These are phyloP conservation scores for Wallacemonas sp. DNA, from an alignment of 208 protist species.

Conservation along the genomic window DNA sequence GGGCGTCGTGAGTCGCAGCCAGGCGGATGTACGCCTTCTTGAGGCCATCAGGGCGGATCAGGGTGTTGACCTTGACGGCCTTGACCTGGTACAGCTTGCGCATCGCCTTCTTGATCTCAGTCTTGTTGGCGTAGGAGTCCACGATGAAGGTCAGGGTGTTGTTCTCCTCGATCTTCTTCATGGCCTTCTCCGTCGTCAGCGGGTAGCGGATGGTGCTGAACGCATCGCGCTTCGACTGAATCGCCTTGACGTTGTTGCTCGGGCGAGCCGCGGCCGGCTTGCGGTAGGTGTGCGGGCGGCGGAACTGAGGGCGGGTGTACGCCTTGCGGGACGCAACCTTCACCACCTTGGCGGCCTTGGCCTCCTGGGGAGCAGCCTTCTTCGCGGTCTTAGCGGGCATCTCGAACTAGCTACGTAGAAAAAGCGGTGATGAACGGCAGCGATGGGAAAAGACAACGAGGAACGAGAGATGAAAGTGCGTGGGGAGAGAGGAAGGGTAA, in stretches of 20 bases:
- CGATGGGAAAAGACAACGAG: too few relatives aligned
- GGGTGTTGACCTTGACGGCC: slow-evolving; percentile 98
- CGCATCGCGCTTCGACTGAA: slow-evolving; percentile 72
- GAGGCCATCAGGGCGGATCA: slow-evolving; percentile 97
- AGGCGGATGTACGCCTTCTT: slow-evolving; percentile 99
- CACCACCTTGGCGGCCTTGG: slow-evolving; percentile 80
- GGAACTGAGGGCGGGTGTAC: slow-evolving; percentile 95
- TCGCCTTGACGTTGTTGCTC: slow-evolving; percentile 87
- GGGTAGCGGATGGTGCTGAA: slow-evolving; percentile 97
- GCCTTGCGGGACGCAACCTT: slow-evolving; percentile 93
- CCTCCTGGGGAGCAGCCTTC: slow-evolving; percentile 50
- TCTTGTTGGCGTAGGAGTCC: slow-evolving; percentile 97
- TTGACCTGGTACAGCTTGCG: slow-evolving; percentile 98
- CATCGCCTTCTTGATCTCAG: slow-evolving; percentile 98
- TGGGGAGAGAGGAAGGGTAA: not conserved
- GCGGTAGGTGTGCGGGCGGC: slow-evolving; percentile 95
- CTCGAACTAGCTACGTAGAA: slow-evolving; percentile 4
- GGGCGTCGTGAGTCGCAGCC: slow-evolving; percentile 93
- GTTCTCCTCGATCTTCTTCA: slow-evolving; percentile 99
- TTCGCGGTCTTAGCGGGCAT: slow-evolving; percentile 67
- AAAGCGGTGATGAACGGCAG: slow-evolving; percentile 10
- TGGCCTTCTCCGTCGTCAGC: slow-evolving; percentile 98
- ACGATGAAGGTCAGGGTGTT: slow-evolving; percentile 99
- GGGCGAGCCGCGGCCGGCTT: slow-evolving; percentile 87
- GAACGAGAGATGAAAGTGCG: not conserved